A percentile compares a stretch with the other conserved stretches of the same genome.
Evolutionary conservation across 1,284 basidiomycete species (phyloP).

Genomic region (Trichosporon ovoides): DNA sequence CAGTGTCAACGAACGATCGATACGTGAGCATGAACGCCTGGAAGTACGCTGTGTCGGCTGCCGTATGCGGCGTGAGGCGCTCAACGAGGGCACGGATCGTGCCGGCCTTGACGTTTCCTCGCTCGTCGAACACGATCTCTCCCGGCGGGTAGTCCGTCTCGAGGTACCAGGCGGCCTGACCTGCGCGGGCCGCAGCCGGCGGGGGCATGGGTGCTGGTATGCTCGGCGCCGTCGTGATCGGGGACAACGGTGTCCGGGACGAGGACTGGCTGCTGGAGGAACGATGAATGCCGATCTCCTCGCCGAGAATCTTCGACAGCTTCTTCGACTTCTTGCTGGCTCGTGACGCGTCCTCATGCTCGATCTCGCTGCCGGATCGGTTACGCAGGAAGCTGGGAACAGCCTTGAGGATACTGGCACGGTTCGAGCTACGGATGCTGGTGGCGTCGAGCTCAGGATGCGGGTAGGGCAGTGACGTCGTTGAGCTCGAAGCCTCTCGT

Average conservation of each 20-base stretch:
- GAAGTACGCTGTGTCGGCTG: constrained; percentile 62
- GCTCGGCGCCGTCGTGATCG: constrained; percentile 3
- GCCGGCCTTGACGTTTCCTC: constrained; percentile 77
- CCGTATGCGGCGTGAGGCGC: constrained; percentile 82
- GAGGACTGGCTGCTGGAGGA: constrained; percentile 3
- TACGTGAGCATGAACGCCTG: constrained; percentile 96
- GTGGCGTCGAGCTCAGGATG: constrained; percentile 28
- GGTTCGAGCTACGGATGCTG: constrained; percentile 32
- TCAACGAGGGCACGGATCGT: constrained; percentile 81
- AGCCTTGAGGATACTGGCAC: constrained; percentile 36
- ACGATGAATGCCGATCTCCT: constrained; percentile 51
- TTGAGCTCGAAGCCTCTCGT: constrained; percentile 30
- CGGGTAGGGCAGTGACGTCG: constrained; percentile 36
- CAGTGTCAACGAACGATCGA: constrained; percentile 84
- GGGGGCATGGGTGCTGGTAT: constrained; percentile 11
- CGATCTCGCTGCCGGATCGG: constrained; percentile 26
- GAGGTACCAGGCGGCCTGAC: constrained; percentile 74
- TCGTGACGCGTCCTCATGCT: not conserved
- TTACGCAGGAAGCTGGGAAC: constrained; percentile 33
- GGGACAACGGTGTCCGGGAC: not conserved
- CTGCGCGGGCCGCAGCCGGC: constrained; percentile 8
- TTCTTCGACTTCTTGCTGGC: constrained; percentile 51
- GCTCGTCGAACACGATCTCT: constrained; percentile 78
- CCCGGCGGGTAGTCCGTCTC: constrained; percentile 69
- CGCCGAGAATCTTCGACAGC: constrained; percentile 68